A percentile compares a stretch with the other conserved stretches of the same genome.
Evolutionary conservation across 169 alveolate genomes (phyloP).

Genomic region (Plasmodium vivax): DNA sequence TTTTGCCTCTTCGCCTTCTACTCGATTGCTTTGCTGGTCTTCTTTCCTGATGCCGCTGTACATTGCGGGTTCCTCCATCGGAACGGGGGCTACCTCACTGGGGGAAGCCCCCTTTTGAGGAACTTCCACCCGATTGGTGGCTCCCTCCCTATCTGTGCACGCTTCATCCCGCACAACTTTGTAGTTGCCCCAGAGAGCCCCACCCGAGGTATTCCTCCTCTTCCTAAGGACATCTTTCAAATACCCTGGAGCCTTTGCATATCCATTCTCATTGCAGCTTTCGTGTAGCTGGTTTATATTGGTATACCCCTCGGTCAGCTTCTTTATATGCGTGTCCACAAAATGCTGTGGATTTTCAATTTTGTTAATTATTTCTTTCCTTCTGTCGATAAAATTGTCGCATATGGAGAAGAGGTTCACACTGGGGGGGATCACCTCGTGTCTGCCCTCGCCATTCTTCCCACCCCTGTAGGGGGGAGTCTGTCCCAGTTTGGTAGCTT

Average conservation of each 20-base stretch:
- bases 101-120: neutral
- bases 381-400: constrained; percentile 61
- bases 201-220: neutral
- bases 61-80: neutral
- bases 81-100: neutral
- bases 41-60: neutral
- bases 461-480: neutral
- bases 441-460: neutral
- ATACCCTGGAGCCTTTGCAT: constrained; percentile 49
- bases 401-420: constrained; percentile 51
- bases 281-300: constrained; percentile 53
- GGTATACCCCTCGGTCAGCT: constrained; percentile 21
- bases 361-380: constrained; percentile 61
- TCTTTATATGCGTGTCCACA: constrained; percentile 60
- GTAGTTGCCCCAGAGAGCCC: neutral
- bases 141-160: neutral
- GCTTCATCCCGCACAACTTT: neutral
- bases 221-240: constrained; percentile 11
- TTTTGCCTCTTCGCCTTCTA: neutral
- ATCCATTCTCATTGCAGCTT: neutral
- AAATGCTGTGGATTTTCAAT: constrained; percentile 61
- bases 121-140: neutral
- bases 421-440: neutral
- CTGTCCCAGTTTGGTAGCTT: neutral
- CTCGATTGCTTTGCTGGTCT: neutral